These are phyloP conservation scores for Saccharomycopsis guyanensis DNA, from an alignment of 805 yeast species.

Conservation along the genomic window DNA sequence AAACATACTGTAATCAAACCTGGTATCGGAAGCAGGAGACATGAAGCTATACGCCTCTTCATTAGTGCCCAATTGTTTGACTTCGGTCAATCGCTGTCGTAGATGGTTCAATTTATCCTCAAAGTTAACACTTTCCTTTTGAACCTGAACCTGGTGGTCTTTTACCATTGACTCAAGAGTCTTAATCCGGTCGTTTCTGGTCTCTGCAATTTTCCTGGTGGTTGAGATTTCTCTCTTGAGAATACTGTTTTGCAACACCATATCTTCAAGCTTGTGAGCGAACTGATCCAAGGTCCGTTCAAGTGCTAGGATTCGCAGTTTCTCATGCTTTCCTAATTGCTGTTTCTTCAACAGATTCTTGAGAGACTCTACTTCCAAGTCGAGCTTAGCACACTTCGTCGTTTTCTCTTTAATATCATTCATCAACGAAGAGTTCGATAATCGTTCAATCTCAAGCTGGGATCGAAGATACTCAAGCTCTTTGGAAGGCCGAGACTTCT, in stretches of 20 bases:
- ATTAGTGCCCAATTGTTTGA: conserved; percentile 20
- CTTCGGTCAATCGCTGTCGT: conserved; percentile 25
- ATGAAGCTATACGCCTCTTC: background rate
- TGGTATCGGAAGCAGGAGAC: background rate
- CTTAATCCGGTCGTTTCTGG: conserved; percentile 49
- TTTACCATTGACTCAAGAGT: conserved; percentile 42
- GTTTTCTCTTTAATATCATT: conserved; percentile 26
- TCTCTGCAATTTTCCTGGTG: conserved; percentile 47
- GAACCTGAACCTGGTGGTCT: conserved; percentile 43
- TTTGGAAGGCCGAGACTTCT: background rate
- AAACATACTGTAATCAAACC: background rate
- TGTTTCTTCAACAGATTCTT: conserved; percentile 28
- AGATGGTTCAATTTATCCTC: conserved; percentile 34
- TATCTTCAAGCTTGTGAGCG: conserved; percentile 49
- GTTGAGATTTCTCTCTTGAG: conserved; percentile 49
- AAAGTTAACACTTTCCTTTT: conserved; percentile 42
- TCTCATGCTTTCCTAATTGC: conserved; percentile 31
- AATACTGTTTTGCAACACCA: conserved; percentile 52
- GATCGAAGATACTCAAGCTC: conserved; percentile 15
- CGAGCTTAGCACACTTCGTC: conserved; percentile 32
- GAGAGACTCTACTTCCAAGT: conserved; percentile 34
- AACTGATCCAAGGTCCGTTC: conserved; percentile 54
- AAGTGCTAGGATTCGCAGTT: conserved; percentile 43
- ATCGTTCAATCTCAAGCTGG: conserved; percentile 18
- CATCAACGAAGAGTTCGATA: conserved; percentile 19